phyloP scores from a whole-genome alignment of 345 rosid genomes.

The Microcos paniculata region DNA sequence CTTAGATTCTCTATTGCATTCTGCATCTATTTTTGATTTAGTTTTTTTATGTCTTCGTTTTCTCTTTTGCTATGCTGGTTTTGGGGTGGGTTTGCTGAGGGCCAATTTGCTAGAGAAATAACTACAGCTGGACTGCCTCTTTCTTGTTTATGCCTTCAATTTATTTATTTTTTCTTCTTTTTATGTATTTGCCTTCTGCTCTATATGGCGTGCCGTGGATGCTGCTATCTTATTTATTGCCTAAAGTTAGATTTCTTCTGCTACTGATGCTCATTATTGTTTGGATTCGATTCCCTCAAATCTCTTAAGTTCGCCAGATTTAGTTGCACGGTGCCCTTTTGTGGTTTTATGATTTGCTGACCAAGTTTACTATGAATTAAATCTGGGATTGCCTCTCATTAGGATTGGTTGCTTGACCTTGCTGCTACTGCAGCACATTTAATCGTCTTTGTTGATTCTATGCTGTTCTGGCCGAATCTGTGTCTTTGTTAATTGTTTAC shows the following conservation, averaged over 20 bases:
- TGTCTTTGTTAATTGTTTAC: background rate
- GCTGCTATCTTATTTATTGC: background rate
- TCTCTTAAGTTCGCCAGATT: background rate
- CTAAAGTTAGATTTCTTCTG: background rate
- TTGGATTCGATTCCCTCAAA: constrained; percentile 9
- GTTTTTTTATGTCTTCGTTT: background rate
- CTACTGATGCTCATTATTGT: background rate
- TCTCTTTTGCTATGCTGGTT: background rate
- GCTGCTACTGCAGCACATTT: background rate
- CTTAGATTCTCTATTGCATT: background rate
- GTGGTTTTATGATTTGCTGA: background rate
- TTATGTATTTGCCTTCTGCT: background rate
- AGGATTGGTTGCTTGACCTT: constrained; percentile 4
- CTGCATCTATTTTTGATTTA: background rate
- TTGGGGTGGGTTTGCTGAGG: background rate
- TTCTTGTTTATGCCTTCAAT: background rate
- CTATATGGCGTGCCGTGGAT: background rate
- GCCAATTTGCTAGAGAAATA: background rate
- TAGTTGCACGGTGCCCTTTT: background rate
- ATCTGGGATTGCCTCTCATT: background rate
- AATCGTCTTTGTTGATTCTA: background rate
- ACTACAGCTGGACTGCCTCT: background rate
- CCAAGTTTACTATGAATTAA: background rate
- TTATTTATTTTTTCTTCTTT: background rate
- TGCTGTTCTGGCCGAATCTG: background rate